These are phyloP conservation scores for Apiospora rasikravindrae DNA, from an alignment of 2,329 filamentous ascomycete genomes.

Conservation along the genomic window DNA sequence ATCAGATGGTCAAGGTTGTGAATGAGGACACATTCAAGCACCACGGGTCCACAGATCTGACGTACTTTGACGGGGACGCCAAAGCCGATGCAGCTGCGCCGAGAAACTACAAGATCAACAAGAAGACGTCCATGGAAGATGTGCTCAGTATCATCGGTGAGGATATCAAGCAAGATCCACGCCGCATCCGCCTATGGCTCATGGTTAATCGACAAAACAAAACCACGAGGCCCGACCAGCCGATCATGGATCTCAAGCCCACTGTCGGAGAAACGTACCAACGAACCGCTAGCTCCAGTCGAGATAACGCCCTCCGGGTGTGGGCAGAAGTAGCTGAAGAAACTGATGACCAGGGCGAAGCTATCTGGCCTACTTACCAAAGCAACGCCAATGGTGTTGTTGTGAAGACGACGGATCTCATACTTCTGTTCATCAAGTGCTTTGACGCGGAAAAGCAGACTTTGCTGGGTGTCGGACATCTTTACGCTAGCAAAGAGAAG, in stretches of 20 bases:
- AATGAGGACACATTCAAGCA: conserved; percentile 80
- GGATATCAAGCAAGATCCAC: conserved; percentile 71
- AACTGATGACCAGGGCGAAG: conserved; percentile 68
- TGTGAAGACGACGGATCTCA: conserved; percentile 65
- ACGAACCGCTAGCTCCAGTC: conserved; percentile 55
- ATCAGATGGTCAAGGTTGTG: conserved; percentile 82
- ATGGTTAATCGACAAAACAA: conserved; percentile 99
- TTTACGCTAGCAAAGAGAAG: conserved; percentile 87
- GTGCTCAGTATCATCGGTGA: conserved; percentile 73
- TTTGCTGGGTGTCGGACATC: conserved; percentile 77
- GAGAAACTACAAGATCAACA: conserved; percentile 73
- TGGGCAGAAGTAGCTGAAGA: conserved; percentile 84
- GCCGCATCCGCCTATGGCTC: conserved; percentile 83
- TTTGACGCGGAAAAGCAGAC: conserved; percentile 82
- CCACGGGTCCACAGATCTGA: conserved; percentile 85
- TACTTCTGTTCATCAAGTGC: conserved; percentile 90
- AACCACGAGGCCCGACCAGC: conserved; percentile 88
- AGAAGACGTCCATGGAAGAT: conserved; percentile 76
- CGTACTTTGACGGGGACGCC: conserved; percentile 65
- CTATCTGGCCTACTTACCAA: conserved; percentile 72
- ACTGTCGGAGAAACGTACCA: conserved; percentile 74
- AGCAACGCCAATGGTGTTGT: conserved; percentile 61
- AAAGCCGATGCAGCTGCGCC: conserved; percentile 69
- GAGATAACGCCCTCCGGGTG: conserved; percentile 77
- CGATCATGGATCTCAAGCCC: conserved; percentile 77